Evolutionary conservation across 2,329 filamentous ascomycete species (phyloP), one percentile per base, ranked within the genome.

Genomic region (Trichoderma atroviride): DNA sequence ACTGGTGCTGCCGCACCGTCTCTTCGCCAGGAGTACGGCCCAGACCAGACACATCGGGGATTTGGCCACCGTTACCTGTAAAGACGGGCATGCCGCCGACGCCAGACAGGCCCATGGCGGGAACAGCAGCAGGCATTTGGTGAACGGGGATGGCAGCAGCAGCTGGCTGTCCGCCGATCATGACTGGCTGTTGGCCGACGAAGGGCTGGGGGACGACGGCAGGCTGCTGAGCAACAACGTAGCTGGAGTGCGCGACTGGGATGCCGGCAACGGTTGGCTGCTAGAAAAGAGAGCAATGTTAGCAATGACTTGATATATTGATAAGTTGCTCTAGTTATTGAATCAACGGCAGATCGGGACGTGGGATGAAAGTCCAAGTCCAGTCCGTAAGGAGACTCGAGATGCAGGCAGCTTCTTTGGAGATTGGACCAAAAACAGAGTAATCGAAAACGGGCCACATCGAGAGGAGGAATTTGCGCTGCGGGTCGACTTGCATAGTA

Each of bases 11-110:
- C 69, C 84, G 81, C 24, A 83, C 75, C 40, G 81, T 78, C 56
- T 84, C 76, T 75, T 88, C 86, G 68, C 75, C 76, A 43, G 79
- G 77, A 1, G 86, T 88, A 72, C 82, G 83, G 71, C 86, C 86
- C 63, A 87, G 74, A 68, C 86, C 82, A 78, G 84, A 78, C 70
- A 87, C 81, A 71, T 88, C 85, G n/a, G 83, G 81, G 71, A 80
- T 76, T 58, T 80, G 74, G 62, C 76, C 77, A 71, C 72, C 69
- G 76, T 80, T 83, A 80, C 82, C 82, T 81, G 81, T 76, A 74
- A 82, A 75, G 73, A 81, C 72, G 71, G 78, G 77, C 61, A 77
- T 66, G 53, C 74, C 73, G 61, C 73, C 60, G 53, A 56, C 70
- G 57, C 74, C 73, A 62, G 75, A 73, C 71, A 77, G 37, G 27